Base-by-base conservation (phyloP, 2,329 filamentous ascomycete genomes). In the Colletotrichum sublineola region DNA sequence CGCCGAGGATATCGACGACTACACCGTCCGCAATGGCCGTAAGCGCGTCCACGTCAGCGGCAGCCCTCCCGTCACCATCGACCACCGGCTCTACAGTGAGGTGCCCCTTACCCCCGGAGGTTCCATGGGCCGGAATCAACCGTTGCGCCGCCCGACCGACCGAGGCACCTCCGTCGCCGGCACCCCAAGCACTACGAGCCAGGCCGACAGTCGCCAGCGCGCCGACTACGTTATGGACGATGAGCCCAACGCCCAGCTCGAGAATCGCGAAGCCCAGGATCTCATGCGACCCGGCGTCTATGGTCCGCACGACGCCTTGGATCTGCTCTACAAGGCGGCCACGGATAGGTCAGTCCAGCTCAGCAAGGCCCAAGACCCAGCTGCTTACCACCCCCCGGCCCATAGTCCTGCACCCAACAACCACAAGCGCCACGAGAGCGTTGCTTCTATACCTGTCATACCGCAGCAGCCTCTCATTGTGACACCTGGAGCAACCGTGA, bases 281-380 rank as follows among this genome's bases (percentile, higher is more conserved):
- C 89, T 92, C 70, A 91, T 92, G 90, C 84, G 90, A 42, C 86
- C 84, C 67, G 93, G 94, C 76, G 91, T 98, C 56, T 97, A 95
- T 81, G 95, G 95, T 46, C 95, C 94, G 4, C 95, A 97, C 78
- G 96, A 98, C 84, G 96, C 96, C 33, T 87, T 98, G 60, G 95
- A 97, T 80, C 86, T 98, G 69, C 87, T 98, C 20, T 97, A 97
- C 79, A 95, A 97, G 83, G 96, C 95, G 29, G 95, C 90, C 40
- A 92, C 90, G 52, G 88, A 91, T 79, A 89, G 86, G 86, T 86
- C 79, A 78, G 83, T 82, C 74, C 67, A 74, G 68, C 71, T 71
- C 52, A 52, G 71, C 62, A 57, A 63, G 40, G 24, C 48, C 68
- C 62, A 71, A 62, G 63, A 71, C 67, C 62, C 71, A 55, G 71